A percentile compares a stretch with the other conserved stretches of the same genome.
phyloP scores from a whole-genome alignment of 345 rosid genomes.

The Atalantia buxifolia region DNA sequence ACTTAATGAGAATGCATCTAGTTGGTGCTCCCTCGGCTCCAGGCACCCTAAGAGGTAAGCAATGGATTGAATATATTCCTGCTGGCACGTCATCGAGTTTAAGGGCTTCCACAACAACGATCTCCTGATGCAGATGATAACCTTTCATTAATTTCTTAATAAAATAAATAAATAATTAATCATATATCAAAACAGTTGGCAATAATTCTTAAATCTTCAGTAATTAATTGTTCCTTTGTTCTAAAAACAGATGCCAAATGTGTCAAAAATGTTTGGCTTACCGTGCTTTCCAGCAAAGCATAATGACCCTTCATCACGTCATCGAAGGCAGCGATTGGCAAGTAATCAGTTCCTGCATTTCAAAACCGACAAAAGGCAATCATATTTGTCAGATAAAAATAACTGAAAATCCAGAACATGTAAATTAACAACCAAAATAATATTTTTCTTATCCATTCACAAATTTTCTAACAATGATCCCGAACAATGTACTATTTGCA shows the following conservation, averaged over 20 bases:
- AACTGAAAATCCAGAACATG: no score
- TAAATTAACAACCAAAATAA: no score
- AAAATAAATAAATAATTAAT: no score
- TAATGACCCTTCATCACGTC: slow-evolving; percentile 20
- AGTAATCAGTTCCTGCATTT: slow-evolving; percentile 41
- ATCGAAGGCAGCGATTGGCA: slow-evolving; percentile 32
- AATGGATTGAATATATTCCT: slow-evolving; percentile 35
- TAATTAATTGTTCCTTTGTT: no score
- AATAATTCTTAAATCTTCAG: no score
- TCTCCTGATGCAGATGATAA: slow-evolving; percentile 22
- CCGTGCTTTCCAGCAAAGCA: slow-evolving; percentile 27
- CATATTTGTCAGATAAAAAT: neutral
- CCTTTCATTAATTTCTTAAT: no score
- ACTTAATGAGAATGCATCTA: slow-evolving; percentile 47
- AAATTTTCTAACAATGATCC: no score
- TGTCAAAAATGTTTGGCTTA: slow-evolving; percentile 7
- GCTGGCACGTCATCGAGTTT: slow-evolving; percentile 33
- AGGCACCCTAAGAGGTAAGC: slow-evolving; percentile 36
- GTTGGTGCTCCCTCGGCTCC: slow-evolving; percentile 42
- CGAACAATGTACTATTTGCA: no score
- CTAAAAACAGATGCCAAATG: no score
- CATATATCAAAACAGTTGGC: no score
- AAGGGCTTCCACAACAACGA: slow-evolving; percentile 34
- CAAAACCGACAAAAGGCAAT: neutral
- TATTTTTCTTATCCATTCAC: no score